Percentiles rank a stretch among this genome's conserved stretches.
phyloP scores from a whole-genome alignment of 2,329 filamentous ascomycete genomes.

The Chaetomium sp. region DNA sequence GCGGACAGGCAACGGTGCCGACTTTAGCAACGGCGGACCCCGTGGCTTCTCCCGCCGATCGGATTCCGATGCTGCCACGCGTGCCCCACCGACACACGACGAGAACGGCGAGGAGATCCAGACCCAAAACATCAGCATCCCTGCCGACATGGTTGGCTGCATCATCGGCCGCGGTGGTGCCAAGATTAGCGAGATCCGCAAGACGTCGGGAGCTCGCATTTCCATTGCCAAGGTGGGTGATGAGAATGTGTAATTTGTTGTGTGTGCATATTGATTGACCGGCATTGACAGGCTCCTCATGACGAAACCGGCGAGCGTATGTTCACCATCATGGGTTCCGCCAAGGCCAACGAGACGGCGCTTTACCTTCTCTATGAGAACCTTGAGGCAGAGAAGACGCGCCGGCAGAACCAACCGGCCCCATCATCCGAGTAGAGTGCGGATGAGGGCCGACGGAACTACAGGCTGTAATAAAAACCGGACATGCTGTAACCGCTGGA shows the following conservation, averaged over 20 bases:
- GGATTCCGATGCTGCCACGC: conserved; percentile 71
- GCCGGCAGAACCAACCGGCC: conserved; percentile 67
- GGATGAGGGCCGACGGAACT: conserved; percentile 19
- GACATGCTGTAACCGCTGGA: conserved; percentile 17
- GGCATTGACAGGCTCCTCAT: conserved; percentile 61
- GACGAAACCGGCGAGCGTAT: conserved; percentile 97
- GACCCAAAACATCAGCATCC: conserved; percentile 99
- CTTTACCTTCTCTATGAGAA: conserved; percentile 98
- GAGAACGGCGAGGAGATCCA: conserved; percentile 97
- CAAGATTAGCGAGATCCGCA: conserved; percentile 98
- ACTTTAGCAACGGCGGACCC: conserved; percentile 80
- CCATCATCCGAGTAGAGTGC: conserved; percentile 44
- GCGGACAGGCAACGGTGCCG: conserved; percentile 94
- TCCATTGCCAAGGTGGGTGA: conserved; percentile 78
- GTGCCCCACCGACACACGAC: conserved; percentile 80
- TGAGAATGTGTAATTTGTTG: neutral
- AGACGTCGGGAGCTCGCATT: conserved; percentile 92
- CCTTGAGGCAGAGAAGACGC: conserved; percentile 97
- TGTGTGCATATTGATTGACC: conserved; percentile 17
- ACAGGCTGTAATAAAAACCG: conserved; percentile 23
- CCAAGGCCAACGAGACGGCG: conserved; percentile 89
- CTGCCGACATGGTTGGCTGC: conserved; percentile 98
- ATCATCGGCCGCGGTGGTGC: conserved; percentile 92
- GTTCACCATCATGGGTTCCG: conserved; percentile 98
- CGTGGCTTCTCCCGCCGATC: conserved; percentile 71